Base-by-base conservation (phyloP, 2,329 filamentous ascomycete genomes). In the Pseudogymnoascus sp. region DNA sequence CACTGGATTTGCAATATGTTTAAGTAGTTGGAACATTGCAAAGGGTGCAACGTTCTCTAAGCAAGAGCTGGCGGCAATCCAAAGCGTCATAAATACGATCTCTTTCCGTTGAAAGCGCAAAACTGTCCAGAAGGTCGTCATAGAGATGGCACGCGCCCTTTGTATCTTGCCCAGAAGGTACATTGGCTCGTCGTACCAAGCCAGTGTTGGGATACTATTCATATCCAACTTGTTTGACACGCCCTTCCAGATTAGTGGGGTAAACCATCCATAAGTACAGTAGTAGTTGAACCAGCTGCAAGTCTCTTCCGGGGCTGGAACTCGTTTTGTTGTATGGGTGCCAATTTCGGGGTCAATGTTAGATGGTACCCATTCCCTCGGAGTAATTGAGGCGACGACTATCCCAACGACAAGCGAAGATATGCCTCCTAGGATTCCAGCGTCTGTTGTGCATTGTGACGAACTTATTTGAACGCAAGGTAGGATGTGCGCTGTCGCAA, bases 271-370 rank as follows among this genome's bases (percentile, higher is more conserved):
- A 68, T 80, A 84, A 4, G 79, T 79, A 62, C 80, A 75, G 67
- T 81, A 83, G 67, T 80, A 81, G 61, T 76, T 78, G 63, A 82
- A 74, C 80, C 80, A 84, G 65, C 80, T 83, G 72, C 80, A 81
- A 2, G 77, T 80, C 69, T 84, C 81, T 69, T 84, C 82, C 0
- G 77, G 79, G 1, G 80, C 76, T 5, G 81, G 80, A 61, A 77
- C 75, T 19, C 70, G 68, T 23, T 69, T 68, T 25, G 73, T 69
- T 19, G 75, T 71, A 62, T 75, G 76, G 14, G 76, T 75, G 34
- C 77, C 74, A 25, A 79, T 70, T 28, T 76, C 74, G 60, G 77
- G 71, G 34, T 76, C 73, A 43, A 78, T 65, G 4, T 19, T n/a
- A 3, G 80, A 78, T 14, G 80, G 80, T 2, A 77, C 67, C 82